Percentiles rank a stretch among this genome's conserved stretches.
These are phyloP conservation scores for Phaeolepiota aurea DNA, from an alignment of 768 basidiomycete species.

Conservation along the genomic window DNA sequence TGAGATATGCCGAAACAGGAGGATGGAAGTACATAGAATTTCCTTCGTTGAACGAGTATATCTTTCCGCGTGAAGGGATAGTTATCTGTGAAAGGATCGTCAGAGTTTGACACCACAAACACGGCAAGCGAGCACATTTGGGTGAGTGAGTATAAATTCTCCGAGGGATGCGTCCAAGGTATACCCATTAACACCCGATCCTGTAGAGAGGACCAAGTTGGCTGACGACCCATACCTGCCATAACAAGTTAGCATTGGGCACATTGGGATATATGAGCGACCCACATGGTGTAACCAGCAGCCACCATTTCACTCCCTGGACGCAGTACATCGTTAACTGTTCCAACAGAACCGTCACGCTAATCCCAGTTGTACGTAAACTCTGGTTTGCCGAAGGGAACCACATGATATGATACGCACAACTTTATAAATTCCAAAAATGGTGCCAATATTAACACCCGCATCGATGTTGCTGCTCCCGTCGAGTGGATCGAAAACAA, in stretches of 20 bases:
- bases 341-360: constrained; percentile 72
- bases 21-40: constrained; percentile 91
- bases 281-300: constrained; percentile 93
- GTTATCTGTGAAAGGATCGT: constrained; percentile 51
- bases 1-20: constrained; percentile 74
- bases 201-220: constrained; percentile 92
- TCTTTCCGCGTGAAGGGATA: constrained; percentile 92
- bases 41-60: constrained; percentile 99
- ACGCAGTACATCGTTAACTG: constrained; percentile 79
- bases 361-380: too few relatives aligned
- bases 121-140: constrained; percentile 49
- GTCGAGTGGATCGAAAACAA: constrained; percentile 97
- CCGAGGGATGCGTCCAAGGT: constrained; percentile 93
- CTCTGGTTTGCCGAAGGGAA: background rate
- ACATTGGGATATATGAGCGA: constrained; percentile 6
- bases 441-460: constrained; percentile 96
- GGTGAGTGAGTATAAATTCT: constrained; percentile 98
- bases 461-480: constrained; percentile 97
- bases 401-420: constrained; percentile 37
- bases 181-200: constrained; percentile 95
- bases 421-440: constrained; percentile 93
- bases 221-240: constrained; percentile 81
- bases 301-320: constrained; percentile 97
- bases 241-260: background rate
- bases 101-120: background rate